phyloP scores from a whole-genome alignment of 2,329 filamentous ascomycete species.

The Verticillium albo-atrum region DNA sequence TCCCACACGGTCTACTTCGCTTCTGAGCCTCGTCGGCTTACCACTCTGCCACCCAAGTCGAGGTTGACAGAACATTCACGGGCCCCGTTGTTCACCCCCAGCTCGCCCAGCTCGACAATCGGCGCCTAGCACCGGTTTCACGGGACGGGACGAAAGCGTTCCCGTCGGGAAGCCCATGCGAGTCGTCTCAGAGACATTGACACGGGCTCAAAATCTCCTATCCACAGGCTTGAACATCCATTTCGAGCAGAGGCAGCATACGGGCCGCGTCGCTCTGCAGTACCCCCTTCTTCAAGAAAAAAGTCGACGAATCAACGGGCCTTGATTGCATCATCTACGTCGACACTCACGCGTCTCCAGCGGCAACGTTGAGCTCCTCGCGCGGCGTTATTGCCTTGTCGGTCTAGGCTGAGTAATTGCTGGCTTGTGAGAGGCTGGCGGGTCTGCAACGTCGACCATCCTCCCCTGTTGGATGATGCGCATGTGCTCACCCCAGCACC shows the following conservation, averaged over 20 bases:
- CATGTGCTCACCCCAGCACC: slow-evolving; percentile 3
- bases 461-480: slow-evolving; percentile 6
- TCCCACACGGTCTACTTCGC: neutral
- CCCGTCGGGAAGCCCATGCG: neutral
- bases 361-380: neutral
- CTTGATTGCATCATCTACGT: slow-evolving; percentile 12
- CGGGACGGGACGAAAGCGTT: neutral
- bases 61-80: neutral
- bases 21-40: neutral
- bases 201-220: neutral
- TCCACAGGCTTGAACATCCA: neutral
- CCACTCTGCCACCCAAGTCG: neutral
- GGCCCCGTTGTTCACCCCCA: neutral
- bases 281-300: neutral
- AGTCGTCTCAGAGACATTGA: neutral
- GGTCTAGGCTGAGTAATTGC: slow-evolving; percentile 20
- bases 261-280: neutral
- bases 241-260: neutral
- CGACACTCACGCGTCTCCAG: neutral
- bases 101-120: neutral
- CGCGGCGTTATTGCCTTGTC: neutral
- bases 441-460: slow-evolving; percentile 1
- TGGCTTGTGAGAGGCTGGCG: slow-evolving; percentile 17
- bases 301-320: slow-evolving; percentile 12
- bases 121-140: neutral